Conservation (phyloP, 331 rosid species). For the Quercus lobata region DNA sequence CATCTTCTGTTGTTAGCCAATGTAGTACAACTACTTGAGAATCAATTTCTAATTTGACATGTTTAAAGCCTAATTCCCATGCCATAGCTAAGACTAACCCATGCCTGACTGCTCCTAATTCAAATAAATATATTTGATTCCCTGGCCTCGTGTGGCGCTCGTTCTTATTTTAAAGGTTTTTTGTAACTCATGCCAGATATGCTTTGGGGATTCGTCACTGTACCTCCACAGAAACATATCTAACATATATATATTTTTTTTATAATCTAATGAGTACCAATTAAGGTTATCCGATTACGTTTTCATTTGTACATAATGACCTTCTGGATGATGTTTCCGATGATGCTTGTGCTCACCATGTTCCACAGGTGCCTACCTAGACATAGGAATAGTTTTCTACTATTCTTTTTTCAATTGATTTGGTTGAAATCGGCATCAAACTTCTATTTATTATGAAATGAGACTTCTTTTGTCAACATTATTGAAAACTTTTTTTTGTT, state of each 20-base stretch:
- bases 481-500: too few relatives aligned
- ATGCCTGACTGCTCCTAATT: too few relatives aligned
- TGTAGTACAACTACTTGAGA: too few relatives aligned
- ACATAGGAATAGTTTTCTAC: too few relatives aligned
- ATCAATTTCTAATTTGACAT: too few relatives aligned
- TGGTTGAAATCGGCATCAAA: too few relatives aligned
- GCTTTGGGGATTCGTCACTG: neutral
- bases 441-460: too few relatives aligned
- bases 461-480: too few relatives aligned
- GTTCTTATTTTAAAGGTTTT: neutral
- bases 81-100: too few relatives aligned
- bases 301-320: neutral
- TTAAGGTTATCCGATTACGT: slow-evolving; percentile 2
- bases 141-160: neutral
- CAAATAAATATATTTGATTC: neutral
- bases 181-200: neutral
- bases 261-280: neutral
- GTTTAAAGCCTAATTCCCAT: too few relatives aligned
- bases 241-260: neutral
- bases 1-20: too few relatives aligned
- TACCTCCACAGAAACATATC: neutral
- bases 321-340: neutral
- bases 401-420: too few relatives aligned
- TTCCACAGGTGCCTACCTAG: neutral
- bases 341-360: neutral